Conservation (phyloP, 208 protist genomes). For the Acanthamoeba healyi region DNA sequence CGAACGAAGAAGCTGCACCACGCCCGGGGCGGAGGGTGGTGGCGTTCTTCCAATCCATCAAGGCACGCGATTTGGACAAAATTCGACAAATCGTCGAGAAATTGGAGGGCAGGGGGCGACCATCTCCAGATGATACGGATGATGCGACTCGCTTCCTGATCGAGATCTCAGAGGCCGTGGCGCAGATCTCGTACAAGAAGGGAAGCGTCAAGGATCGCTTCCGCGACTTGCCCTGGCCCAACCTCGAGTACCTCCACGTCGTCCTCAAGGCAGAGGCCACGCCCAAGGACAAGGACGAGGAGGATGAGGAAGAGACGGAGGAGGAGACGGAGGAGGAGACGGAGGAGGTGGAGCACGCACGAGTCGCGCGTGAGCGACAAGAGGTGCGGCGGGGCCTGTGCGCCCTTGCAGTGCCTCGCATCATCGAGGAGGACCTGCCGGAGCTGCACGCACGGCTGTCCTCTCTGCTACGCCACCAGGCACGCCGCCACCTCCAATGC, state of each 20-base stretch:
- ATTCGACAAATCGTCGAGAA: not conserved
- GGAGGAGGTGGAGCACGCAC: not conserved
- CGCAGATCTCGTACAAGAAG: conserved; percentile 23
- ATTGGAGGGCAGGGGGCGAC: not conserved
- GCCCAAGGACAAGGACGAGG: not conserved
- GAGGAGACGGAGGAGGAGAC: not conserved
- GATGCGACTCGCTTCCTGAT: not conserved
- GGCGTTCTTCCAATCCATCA: not conserved
- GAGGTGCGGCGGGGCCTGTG: not conserved
- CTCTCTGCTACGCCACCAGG: not conserved
- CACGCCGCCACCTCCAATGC: too few species aligned
- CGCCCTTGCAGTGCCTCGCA: not conserved
- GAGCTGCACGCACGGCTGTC: conserved; percentile 1
- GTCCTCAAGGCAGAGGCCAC: not conserved
- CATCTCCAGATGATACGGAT: not conserved
- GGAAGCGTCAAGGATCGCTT: conserved; percentile 38
- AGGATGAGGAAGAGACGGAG: not conserved
- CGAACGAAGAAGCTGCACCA: too few species aligned
- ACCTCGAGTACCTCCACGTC: conserved; percentile 17
- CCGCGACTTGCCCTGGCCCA: not conserved
- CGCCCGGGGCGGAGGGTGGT: not conserved
- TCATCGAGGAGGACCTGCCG: conserved; percentile 6
- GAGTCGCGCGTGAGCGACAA: not conserved
- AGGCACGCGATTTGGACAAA: not conserved
- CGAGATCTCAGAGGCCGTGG: not conserved